These are phyloP conservation scores for Eucalyptus coolabah DNA, from an alignment of 345 rosid genomes.

Conservation along the genomic window DNA sequence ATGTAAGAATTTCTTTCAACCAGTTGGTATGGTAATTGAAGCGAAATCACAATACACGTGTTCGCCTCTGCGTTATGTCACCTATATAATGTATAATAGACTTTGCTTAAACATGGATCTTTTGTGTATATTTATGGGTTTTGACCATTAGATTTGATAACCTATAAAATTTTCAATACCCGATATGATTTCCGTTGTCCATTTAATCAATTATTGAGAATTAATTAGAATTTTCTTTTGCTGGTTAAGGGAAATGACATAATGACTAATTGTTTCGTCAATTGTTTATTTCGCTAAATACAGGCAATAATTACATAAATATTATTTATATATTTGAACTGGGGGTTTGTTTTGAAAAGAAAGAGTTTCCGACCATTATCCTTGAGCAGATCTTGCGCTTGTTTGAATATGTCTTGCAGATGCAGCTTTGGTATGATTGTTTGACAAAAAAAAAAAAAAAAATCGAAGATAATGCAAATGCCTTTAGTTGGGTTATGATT, in stretches of 20 bases:
- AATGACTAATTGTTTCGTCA: no score
- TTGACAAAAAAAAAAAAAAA: not conserved
- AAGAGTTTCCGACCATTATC: not conserved
- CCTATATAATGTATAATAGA: not conserved
- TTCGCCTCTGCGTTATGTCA: not conserved
- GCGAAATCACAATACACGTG: not conserved
- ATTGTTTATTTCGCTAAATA: no score
- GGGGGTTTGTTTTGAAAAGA: not conserved
- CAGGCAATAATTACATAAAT: no score
- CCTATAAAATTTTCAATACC: not conserved
- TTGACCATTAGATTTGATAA: not conserved
- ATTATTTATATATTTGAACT: no score
- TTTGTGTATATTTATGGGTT: not conserved
- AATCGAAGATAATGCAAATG: not conserved
- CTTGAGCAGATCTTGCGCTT: not conserved
- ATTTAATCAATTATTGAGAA: not conserved
- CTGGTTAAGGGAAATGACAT: not conserved
- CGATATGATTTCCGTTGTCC: not conserved
- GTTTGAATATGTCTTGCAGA: not conserved
- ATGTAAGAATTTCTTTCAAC: not conserved
- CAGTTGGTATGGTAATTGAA: not conserved
- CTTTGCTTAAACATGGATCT: not conserved
- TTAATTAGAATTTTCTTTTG: not conserved
- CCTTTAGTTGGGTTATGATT: not conserved
- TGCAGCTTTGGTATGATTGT: no score